Evolutionary conservation across 2,329 filamentous ascomycete species (phyloP), one percentile per base, ranked within the genome.

Genomic region (Aphanoascus verrucosus): DNA sequence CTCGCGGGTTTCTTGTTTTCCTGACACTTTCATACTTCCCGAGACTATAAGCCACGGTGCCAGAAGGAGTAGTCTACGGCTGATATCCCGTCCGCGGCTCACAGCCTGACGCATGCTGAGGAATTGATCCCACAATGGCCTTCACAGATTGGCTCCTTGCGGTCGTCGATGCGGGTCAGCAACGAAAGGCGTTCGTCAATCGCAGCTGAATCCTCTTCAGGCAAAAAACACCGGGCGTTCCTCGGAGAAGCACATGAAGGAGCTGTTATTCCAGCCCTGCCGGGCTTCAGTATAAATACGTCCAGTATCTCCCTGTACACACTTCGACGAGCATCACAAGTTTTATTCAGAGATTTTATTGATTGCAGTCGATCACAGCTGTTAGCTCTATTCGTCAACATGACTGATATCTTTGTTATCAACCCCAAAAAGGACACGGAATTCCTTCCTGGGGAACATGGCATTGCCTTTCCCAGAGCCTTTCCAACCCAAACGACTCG

Each of bases 371-470:
- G n/a, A n/a, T 41, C 14, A 41, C n/a, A n/a, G n/a, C 38, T 8
- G 7, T 41, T 15, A 14, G 12, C 15, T n/a, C 19, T 11, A 23
- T 23, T 38, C 31, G 15, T n/a, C n/a, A n/a, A 17, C n/a, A 50
- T 50, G 48, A 28, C 48, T 20, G 48, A 50, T 20, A 34, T 50
- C 5, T 19, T 50, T 34, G 28, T 50, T 23, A 50, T 50, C 12
- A 34, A 50, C 35, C 48, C 37, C 14, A 50, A 50, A 38, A 50
- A 50, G 15, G 48, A 50, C 34, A 5, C 38, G 7, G 48, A 50
- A 34, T 50, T 50, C 20, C 12, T 32, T 34, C 20, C 35, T 28
- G 48, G 38, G 14, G 23, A 41, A 19, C n/a, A 40, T 28, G 48
- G 48, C 23, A 9, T 50, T 34, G 28, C 38, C 15, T 50, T 50